Conservation (phyloP, 768 basidiomycete genomes). For the Pleurotus tuoliensis region DNA sequence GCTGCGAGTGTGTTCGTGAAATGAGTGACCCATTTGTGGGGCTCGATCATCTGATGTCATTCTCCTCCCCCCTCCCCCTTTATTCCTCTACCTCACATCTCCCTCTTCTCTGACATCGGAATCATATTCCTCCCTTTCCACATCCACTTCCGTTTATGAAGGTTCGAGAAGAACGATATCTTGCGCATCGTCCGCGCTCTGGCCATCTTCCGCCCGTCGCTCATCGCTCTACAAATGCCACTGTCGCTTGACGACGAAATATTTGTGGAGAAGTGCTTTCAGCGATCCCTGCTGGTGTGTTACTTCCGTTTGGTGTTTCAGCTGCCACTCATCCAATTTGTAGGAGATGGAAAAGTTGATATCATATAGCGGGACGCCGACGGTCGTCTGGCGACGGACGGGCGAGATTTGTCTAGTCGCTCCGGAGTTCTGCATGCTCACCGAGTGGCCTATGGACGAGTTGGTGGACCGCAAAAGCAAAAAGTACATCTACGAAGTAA, state of each 20-base stretch:
- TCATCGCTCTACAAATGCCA: slow-evolving; percentile 98
- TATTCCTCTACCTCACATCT: slow-evolving; percentile 15
- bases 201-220: slow-evolving; percentile 92
- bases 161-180: slow-evolving; percentile 96
- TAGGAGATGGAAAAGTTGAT: slow-evolving; percentile 97
- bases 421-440: slow-evolving; percentile 93
- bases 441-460: slow-evolving; percentile 86
- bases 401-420: slow-evolving; percentile 98
- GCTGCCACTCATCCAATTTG: slow-evolving; percentile 12
- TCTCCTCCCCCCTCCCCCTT: slow-evolving; percentile 18
- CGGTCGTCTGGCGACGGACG: slow-evolving; percentile 95
- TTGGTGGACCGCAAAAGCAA: slow-evolving; percentile 56
- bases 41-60: slow-evolving; percentile 37
- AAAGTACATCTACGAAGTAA: slow-evolving; percentile 67
- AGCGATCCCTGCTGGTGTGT: slow-evolving; percentile 82
- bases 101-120: slow-evolving; percentile 11
- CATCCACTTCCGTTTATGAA: slow-evolving; percentile 26
- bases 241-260: slow-evolving; percentile 94
- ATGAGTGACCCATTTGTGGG: slow-evolving; percentile 36
- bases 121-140: slow-evolving; percentile 5
- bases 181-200: slow-evolving; percentile 91
- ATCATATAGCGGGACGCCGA: slow-evolving; percentile 94
- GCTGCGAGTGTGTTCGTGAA: slow-evolving; percentile 27
- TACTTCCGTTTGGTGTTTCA: slow-evolving; percentile 6
- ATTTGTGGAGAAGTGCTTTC: slow-evolving; percentile 94